Base-by-base conservation (phyloP, 2,329 filamentous ascomycete genomes). In the Colletotrichum neosansevieriae region DNA sequence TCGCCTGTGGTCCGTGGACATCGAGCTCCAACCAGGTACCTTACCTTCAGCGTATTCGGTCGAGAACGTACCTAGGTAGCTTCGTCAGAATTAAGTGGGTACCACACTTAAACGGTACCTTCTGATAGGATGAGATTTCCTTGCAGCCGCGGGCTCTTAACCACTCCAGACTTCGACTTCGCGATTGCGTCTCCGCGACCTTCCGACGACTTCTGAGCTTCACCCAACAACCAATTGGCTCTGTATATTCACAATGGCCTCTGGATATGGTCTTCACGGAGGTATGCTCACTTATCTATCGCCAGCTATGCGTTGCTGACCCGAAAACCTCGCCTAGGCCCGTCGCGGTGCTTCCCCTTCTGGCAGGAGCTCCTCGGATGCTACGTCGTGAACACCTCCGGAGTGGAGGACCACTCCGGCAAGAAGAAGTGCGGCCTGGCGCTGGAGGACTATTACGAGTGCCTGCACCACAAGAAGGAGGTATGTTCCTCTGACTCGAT, bases 281-380 rank as follows among this genome's bases (percentile, higher is more conserved):
- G 92, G 92, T 94, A 84, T 19, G 21, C n/a, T 11, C 2, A 7
- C 15, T 24, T 38, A 57, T 57, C 10, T 49, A 32, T n/a, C 15
- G n/a, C 24, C 24, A 63, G 45, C 57, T 42, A 60, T 45, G 47
- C 60, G 21, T 19, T 58, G 49, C 75, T 79, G 63, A 77, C 70
- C 40, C 58, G 56, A n/a, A 50, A 13, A 32, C 38, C 15, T 13
- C 42, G 54, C 68, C 5, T 74, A 90, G 88, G 88, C 76, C 86
- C 88, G 71, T 84, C 84, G 74, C 93, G 95, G 82, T 99, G 96
- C 90, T 98, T 97, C 86, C 93, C 94, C 79, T 99, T 98, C 89
- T 99, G 96, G 96, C 96, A 99, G 84, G 96, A 99, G 83, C 90
- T 98, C 73, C 92, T 99, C 79, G 94, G 94, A 76, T 99, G 96